These are phyloP conservation scores for Aspergillus flavus DNA, from an alignment of 2,329 filamentous ascomycete species.

Conservation along the genomic window DNA sequence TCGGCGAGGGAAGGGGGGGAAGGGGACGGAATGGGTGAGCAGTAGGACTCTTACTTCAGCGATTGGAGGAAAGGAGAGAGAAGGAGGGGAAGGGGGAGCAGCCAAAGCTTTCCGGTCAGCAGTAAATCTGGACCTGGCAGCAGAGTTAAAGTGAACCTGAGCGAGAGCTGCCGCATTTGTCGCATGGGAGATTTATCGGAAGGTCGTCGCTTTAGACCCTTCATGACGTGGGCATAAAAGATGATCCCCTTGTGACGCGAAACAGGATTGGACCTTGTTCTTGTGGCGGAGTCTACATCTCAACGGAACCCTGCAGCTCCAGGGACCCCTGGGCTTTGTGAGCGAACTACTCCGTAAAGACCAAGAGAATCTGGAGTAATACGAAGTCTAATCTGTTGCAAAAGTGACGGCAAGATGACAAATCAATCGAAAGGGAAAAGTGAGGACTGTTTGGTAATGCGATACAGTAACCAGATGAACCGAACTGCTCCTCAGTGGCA, in stretches of 20 bases:
- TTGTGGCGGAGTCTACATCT: constrained; percentile 5
- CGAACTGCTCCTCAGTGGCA: background rate
- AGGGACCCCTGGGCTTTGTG: background rate
- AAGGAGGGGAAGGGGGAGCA: constrained; percentile 12
- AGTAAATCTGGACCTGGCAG: constrained; percentile 5
- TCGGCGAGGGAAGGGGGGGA: constrained; percentile 30
- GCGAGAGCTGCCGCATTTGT: constrained; percentile 7
- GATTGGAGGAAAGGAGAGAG: constrained; percentile 31
- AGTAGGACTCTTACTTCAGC: constrained; percentile 4
- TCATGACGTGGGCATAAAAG: background rate
- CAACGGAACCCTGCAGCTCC: background rate
- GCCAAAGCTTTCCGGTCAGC: constrained; percentile 15
- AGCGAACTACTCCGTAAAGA: background rate
- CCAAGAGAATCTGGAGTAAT: background rate
- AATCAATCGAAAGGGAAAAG: background rate
- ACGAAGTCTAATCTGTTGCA: background rate
- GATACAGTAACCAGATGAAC: background rate
- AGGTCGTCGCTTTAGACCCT: constrained; percentile 4
- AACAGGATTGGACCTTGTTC: constrained; percentile 2
- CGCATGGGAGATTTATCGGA: background rate
- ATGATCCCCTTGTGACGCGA: background rate
- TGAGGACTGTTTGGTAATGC: background rate
- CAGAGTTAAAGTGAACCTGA: constrained; percentile 6
- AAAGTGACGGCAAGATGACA: background rate
- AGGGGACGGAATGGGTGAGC: constrained; percentile 52